Evolutionary conservation across 176 grass and related monocot genomes (phyloP).

Genomic region (Triticum dicoccoides): DNA sequence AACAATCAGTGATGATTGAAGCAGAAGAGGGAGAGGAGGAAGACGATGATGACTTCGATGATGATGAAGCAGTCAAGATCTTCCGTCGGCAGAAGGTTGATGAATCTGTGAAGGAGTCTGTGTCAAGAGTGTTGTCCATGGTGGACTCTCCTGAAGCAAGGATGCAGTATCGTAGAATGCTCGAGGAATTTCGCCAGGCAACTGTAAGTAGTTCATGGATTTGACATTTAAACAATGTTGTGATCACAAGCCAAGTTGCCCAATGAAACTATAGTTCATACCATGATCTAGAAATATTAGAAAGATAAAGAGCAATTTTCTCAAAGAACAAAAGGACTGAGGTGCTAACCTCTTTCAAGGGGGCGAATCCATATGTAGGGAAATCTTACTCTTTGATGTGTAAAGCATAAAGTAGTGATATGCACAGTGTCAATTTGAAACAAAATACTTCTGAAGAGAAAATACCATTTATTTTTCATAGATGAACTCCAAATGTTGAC

Average conservation of each 20-base stretch:
- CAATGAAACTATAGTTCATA: background rate
- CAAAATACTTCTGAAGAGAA: background rate
- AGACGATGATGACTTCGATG: constrained; percentile 51
- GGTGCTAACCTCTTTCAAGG: background rate
- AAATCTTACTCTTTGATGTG: background rate
- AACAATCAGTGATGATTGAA: constrained; percentile 49
- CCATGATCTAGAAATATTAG: background rate
- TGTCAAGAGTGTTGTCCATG: constrained; percentile 89
- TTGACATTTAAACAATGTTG: constrained; percentile 15
- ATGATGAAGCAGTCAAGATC: constrained; percentile 72
- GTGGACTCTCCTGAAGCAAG: constrained; percentile 79
- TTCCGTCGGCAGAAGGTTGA: constrained; percentile 92
- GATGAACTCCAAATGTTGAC: background rate
- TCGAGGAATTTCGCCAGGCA: constrained; percentile 78
- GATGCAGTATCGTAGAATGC: constrained; percentile 91
- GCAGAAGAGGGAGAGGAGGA: constrained; percentile 42
- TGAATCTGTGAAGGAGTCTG: constrained; percentile 68
- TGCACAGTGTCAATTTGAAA: background rate
- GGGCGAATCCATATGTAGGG: background rate
- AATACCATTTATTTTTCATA: background rate
- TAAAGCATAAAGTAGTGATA: background rate
- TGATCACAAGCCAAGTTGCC: constrained; percentile 1
- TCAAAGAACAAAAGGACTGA: background rate
- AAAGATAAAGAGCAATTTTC: background rate
- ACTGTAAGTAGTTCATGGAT: constrained; percentile 52